Evolutionary conservation across 805 yeast species (phyloP), one percentile per base, ranked within the genome.

Genomic region (Wickerhamiella spandovensis): DNA sequence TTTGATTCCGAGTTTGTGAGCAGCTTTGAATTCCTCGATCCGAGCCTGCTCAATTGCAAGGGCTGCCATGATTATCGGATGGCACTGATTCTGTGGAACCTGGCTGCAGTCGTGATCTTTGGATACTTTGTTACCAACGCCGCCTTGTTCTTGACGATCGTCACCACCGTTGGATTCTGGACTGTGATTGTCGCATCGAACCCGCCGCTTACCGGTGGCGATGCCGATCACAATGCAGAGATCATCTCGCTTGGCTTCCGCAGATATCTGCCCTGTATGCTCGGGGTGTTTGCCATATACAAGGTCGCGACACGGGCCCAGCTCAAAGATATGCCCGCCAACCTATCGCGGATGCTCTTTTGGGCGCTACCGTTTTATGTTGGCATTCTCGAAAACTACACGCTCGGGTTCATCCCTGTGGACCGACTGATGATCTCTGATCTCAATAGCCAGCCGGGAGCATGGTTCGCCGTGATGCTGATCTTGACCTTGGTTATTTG

Each of bases 311-410:
- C 58, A 9, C 49, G 53, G 47, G 54, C 52, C 21, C 56, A 53
- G 45, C 49, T 58, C n/a, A 24, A 41, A 2, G 44, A 47, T 18
- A 51, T 50, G 53, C 51, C 53, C 10, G 69, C 68, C 12, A 56
- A 61, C 37, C 53, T 68, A 21, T 56, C 66, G 18, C 54, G 78
- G 44, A 58, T 74, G 0, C 39, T 78, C 0, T 62, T 77, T 25
- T 89, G 95, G 92, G 84, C 83, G 54, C 83, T 89, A 0, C 70
- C 82, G 2, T 83, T 83, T 61, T 86, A 95, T 94, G 58, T 84
- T 2, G 95, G 96, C 1, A 72, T 84, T 32, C 72, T 88, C 59
- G 88, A 89, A 64, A 89, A 87, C 65, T 74, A 85, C 58, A 86
- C 95, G 0, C 87, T 90, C 67, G 97, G 88, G 61, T 69, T 89